Evolutionary conservation across 2,329 filamentous ascomycete species (phyloP).

Genomic region (Aspergillus puulaauensis): DNA sequence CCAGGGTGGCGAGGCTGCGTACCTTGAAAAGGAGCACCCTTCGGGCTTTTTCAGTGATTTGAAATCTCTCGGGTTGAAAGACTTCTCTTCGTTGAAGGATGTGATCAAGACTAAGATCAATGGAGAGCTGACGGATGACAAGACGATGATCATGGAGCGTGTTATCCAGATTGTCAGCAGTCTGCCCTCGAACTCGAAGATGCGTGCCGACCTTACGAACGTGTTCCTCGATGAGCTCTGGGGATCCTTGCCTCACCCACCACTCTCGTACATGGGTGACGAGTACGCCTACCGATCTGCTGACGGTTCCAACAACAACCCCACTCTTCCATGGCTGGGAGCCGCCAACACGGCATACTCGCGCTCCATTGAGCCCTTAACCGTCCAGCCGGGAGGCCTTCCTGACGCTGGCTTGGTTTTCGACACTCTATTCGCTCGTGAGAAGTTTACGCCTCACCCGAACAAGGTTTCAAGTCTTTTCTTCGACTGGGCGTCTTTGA

Average conservation of each 20-base stretch:
- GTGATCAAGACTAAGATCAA: slow-evolving; percentile 63
- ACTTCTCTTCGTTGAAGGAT: slow-evolving; percentile 62
- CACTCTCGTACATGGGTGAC: slow-evolving; percentile 58
- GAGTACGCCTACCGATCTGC: slow-evolving; percentile 66
- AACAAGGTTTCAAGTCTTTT: slow-evolving; percentile 72
- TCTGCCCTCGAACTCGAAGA: slow-evolving; percentile 62
- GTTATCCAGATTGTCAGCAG: slow-evolving; percentile 68
- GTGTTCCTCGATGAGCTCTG: slow-evolving; percentile 68
- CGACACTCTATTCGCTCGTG: slow-evolving; percentile 44
- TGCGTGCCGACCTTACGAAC: slow-evolving; percentile 64
- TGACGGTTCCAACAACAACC: slow-evolving; percentile 72
- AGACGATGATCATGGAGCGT: slow-evolving; percentile 74
- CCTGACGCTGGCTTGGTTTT: slow-evolving; percentile 62
- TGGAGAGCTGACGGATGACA: slow-evolving; percentile 68
- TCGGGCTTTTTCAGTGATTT: slow-evolving; percentile 59
- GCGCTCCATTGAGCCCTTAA: slow-evolving; percentile 60
- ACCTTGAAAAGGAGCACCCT: slow-evolving; percentile 51
- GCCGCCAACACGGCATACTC: slow-evolving; percentile 68
- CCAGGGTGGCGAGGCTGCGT: slow-evolving; percentile 63
- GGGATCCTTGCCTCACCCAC: slow-evolving; percentile 71
- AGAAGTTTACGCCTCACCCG: slow-evolving; percentile 54
- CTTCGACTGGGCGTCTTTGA: slow-evolving; percentile 72
- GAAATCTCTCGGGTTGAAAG: slow-evolving; percentile 55
- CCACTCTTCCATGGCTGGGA: slow-evolving; percentile 63
- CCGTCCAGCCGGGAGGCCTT: slow-evolving; percentile 61